Conservation (phyloP, 2,329 filamentous ascomycete genomes). For the Rhynchosporium secalis region DNA sequence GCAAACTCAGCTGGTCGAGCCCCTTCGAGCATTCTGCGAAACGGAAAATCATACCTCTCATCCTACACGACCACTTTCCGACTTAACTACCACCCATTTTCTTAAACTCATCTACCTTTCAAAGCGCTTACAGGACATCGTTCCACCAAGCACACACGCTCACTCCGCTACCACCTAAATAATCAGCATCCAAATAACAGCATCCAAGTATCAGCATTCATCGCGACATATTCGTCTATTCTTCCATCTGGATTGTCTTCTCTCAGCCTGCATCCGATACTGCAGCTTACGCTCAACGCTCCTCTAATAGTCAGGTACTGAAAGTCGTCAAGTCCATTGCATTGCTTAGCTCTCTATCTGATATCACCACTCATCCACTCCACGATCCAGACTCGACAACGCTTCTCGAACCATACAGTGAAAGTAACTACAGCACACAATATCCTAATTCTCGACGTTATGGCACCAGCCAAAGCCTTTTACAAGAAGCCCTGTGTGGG, state of each 20-base stretch:
- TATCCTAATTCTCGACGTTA: neutral
- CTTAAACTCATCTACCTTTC: neutral
- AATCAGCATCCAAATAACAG: neutral
- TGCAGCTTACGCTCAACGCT: no score
- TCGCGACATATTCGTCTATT: no score
- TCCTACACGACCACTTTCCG: neutral
- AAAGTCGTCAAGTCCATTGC: neutral
- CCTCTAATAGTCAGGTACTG: neutral
- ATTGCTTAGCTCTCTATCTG: neutral
- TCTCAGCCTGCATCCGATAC: no score
- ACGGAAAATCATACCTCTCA: neutral
- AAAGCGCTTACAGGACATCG: neutral
- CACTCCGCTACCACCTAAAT: neutral
- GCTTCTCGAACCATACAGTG: neutral
- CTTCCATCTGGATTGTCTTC: no score
- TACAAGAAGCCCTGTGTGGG: constrained; percentile 1
- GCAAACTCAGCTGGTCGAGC: constrained; percentile 1
- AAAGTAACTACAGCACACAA: neutral
- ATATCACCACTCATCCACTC: neutral
- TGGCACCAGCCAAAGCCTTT: constrained; percentile 3
- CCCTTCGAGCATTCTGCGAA: neutral
- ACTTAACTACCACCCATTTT: neutral
- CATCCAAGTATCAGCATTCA: no score
- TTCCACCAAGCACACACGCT: neutral
- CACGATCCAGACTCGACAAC: neutral